phyloP scores from a whole-genome alignment of 2,329 filamentous ascomycete species.

The Paracorniculantispora psalliotae region DNA sequence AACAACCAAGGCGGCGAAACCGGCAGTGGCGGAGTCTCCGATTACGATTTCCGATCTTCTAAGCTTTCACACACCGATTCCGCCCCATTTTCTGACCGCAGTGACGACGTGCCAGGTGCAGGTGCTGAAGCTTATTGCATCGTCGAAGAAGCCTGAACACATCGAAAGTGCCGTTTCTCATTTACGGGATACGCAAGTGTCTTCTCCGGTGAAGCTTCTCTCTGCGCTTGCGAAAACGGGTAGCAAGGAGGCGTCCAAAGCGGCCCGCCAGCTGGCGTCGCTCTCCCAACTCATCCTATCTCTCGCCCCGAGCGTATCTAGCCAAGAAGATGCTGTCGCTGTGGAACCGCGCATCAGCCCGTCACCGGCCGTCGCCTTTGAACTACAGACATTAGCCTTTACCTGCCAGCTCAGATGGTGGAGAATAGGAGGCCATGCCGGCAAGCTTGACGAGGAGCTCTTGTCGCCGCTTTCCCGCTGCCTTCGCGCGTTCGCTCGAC shows the following conservation, averaged over 20 bases:
- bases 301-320: conserved; percentile 62
- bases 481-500: conserved; percentile 54
- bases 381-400: conserved; percentile 61
- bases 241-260: conserved; percentile 49
- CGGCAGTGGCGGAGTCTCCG: conserved; percentile 24
- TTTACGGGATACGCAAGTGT: conserved; percentile 46
- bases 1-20: conserved; percentile 26
- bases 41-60: conserved; percentile 52
- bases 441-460: conserved; percentile 59
- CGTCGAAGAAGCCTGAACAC: conserved; percentile 52
- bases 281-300: conserved; percentile 61
- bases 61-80: conserved; percentile 48
- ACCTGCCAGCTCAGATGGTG: conserved; percentile 60
- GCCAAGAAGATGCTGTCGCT: conserved; percentile 54
- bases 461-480: conserved; percentile 61
- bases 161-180: conserved; percentile 54
- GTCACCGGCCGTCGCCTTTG: conserved; percentile 52
- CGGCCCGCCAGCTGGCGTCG: conserved; percentile 60
- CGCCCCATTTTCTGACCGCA: conserved; percentile 44
- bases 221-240: conserved; percentile 38
- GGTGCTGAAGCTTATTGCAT: conserved; percentile 57
- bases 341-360: conserved; percentile 50
- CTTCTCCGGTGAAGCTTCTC: conserved; percentile 57
- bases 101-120: conserved; percentile 62
- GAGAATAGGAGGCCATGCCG: conserved; percentile 55